These are phyloP conservation scores for Vaccinium macrocarpon DNA, from an alignment of 148 eudicot genomes.

Conservation along the genomic window DNA sequence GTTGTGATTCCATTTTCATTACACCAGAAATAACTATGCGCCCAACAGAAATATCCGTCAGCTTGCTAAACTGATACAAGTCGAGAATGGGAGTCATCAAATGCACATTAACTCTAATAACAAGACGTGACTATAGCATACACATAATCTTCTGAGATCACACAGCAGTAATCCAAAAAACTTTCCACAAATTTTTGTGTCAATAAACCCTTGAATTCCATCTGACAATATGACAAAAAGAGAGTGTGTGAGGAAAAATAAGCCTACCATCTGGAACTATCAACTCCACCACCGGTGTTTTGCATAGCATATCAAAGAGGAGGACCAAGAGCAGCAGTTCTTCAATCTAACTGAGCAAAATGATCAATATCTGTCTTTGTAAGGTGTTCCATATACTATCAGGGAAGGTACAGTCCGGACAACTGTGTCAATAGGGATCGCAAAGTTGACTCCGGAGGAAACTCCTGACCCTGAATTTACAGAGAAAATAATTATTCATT, in stretches of 20 bases:
- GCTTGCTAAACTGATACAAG: not conserved
- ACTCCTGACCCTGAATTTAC: conserved; percentile 65
- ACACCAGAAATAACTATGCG: not conserved
- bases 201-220: not conserved
- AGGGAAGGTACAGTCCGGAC: conserved; percentile 67
- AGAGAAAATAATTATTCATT: not conserved
- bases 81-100: conserved; percentile 2
- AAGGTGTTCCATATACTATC: conserved; percentile 86
- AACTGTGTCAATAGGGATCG: conserved; percentile 85
- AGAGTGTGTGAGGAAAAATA: not conserved
- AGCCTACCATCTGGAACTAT: not conserved
- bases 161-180: not conserved
- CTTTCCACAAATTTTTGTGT: not conserved
- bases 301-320: not conserved
- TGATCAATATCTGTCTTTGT: conserved; percentile 56
- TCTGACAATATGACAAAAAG: not conserved
- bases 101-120: not conserved
- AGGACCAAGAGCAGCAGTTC: not conserved
- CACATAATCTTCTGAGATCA: not conserved
- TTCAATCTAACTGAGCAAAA: not conserved
- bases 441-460: conserved; percentile 94
- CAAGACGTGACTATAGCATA: not conserved
- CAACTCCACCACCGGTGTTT: not conserved
- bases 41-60: not conserved
- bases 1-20: not conserved